A percentile compares a stretch with the other conserved stretches of the same genome.
These are phyloP conservation scores for Cicer bijugum DNA, from an alignment of 306 rosid genomes.

Conservation along the genomic window DNA sequence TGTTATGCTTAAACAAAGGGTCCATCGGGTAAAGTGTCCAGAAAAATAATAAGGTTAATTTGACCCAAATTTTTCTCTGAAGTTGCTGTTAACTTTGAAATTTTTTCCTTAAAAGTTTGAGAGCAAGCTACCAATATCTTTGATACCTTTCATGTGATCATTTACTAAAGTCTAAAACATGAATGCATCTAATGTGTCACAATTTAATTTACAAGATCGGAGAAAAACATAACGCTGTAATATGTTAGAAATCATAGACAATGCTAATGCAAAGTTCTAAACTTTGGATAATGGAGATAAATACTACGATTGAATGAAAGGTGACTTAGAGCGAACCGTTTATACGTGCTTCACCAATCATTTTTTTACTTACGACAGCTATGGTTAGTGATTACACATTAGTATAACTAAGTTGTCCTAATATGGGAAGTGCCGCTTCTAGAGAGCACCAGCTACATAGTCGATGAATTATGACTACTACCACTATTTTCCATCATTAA, in stretches of 20 bases:
- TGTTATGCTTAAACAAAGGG: slow-evolving; percentile 14
- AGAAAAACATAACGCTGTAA: background rate
- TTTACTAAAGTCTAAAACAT: background rate
- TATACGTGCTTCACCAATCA: background rate
- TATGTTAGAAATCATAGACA: background rate
- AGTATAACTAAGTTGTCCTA: background rate
- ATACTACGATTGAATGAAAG: background rate
- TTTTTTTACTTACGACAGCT: background rate
- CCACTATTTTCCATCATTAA: background rate
- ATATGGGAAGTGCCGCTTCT: background rate
- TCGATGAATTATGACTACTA: background rate
- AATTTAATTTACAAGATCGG: background rate
- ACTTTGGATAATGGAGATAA: background rate
- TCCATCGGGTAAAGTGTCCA: background rate
- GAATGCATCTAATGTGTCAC: background rate
- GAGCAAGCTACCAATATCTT: background rate
- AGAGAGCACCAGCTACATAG: background rate
- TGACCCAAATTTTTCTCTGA: background rate
- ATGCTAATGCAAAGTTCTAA: too few relatives aligned
- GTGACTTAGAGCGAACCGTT: background rate
- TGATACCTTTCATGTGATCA: background rate
- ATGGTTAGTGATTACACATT: background rate
- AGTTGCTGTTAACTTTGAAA: background rate
- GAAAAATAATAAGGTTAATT: background rate
- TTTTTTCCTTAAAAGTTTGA: background rate